These are phyloP conservation scores for Globisporangium paddicum DNA, from an alignment of 352 stramenopile species.

Conservation along the genomic window DNA sequence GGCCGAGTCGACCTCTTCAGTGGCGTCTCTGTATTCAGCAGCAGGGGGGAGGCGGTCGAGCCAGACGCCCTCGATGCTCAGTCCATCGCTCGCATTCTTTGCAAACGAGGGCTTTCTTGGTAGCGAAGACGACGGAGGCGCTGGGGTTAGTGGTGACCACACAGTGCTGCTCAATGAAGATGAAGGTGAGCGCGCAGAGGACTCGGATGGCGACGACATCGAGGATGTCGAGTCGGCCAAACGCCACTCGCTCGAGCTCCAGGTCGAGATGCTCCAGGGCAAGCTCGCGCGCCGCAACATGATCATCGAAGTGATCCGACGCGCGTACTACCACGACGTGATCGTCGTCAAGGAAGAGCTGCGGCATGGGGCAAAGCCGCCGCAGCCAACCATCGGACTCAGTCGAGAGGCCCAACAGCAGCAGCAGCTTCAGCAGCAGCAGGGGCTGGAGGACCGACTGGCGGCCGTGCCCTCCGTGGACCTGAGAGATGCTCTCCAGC, in stretches of 20 bases:
- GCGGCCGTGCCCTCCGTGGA: conserved; percentile 66
- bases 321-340: conserved; percentile 79
- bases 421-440: neutral
- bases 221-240: conserved; percentile 33
- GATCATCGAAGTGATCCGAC: conserved; percentile 66
- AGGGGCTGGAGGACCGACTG: conserved; percentile 30
- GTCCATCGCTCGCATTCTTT: conserved; percentile 5
- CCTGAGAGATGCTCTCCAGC: conserved; percentile 51
- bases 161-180: neutral
- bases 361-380: conserved; percentile 22
- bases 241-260: conserved; percentile 26
- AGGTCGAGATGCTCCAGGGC: conserved; percentile 65
- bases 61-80: conserved; percentile 6
- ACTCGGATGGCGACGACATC: conserved; percentile 19
- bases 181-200: neutral
- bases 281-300: conserved; percentile 67
- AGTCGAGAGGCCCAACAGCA: conserved; percentile 1
- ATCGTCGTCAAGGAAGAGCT: conserved; percentile 83
- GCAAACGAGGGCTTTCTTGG: neutral
- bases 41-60: neutral
- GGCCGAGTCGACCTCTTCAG: neutral
- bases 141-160: neutral
- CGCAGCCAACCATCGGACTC: neutral
- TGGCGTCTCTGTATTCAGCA: neutral
- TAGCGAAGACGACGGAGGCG: neutral